Evolutionary conservation across 208 protist species (phyloP).

Genomic region (Leishmania aethiopica): DNA sequence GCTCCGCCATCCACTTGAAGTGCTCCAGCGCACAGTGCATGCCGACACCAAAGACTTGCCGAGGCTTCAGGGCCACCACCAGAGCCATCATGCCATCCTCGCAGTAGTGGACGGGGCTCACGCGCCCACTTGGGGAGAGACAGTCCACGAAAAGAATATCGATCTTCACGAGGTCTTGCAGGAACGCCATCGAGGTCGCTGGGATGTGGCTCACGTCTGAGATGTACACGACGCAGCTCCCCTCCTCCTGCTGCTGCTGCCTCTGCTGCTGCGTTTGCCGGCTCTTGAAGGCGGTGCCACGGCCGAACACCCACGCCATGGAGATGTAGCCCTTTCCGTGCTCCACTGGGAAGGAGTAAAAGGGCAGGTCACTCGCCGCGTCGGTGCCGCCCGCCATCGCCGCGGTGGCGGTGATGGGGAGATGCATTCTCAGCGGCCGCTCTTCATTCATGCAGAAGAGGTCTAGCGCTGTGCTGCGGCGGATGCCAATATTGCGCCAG

Average conservation of each 20-base stretch:
- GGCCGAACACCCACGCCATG: conserved; percentile 86
- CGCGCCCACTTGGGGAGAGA: conserved; percentile 43
- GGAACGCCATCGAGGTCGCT: conserved; percentile 62
- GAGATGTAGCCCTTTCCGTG: conserved; percentile 75
- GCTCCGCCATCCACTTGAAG: conserved; percentile 25
- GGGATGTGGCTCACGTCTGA: conserved; percentile 77
- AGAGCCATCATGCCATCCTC: conserved; percentile 69
- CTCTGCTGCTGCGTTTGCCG: not conserved
- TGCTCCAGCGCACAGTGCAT: conserved; percentile 87
- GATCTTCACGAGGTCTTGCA: conserved; percentile 75
- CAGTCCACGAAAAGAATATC: conserved; percentile 82
- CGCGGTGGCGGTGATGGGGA: conserved; percentile 35
- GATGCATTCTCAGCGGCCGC: conserved; percentile 42
- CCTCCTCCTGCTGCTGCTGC: conserved; percentile 1
- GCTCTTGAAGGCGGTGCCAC: conserved; percentile 65
- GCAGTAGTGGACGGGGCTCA: conserved; percentile 62
- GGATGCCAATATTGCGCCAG: conserved; percentile 78
- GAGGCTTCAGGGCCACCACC: conserved; percentile 46
- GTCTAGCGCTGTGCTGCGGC: conserved; percentile 81
- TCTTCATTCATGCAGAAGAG: conserved; percentile 64
- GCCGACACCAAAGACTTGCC: conserved; percentile 59
- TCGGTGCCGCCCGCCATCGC: conserved; percentile 3
- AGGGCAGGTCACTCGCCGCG: conserved; percentile 29
- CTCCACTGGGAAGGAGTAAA: conserved; percentile 82
- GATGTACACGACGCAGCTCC: conserved; percentile 82